These are phyloP conservation scores for Colletotrichum sidae DNA, from an alignment of 2,329 filamentous ascomycete species.

Conservation along the genomic window DNA sequence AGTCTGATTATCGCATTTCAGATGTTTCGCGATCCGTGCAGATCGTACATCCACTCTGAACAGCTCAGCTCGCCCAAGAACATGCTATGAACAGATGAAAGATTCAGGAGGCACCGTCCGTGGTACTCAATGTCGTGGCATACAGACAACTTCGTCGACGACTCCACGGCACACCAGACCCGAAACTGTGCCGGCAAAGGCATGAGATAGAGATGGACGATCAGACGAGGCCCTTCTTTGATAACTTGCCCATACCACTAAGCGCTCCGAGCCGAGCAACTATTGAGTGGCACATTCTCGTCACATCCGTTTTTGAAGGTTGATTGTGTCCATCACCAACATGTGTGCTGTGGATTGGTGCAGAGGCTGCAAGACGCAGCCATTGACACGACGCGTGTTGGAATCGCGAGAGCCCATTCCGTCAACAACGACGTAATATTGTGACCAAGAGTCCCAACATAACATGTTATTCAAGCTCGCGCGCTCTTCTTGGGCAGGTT, in stretches of 20 bases:
- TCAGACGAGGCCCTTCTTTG: too few species aligned
- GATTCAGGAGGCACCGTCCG: too few species aligned
- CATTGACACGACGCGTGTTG: neutral
- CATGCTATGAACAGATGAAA: too few species aligned
- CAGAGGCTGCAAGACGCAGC: neutral
- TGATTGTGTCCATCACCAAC: neutral
- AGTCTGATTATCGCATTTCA: neutral
- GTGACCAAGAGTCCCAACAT: slow-evolving; percentile 5
- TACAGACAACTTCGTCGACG: too few species aligned
- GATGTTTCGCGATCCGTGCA: neutral
- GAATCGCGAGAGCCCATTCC: neutral
- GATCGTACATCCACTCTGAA: too few species aligned
- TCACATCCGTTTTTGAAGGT: neutral
- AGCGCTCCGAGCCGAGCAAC: neutral
- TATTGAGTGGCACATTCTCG: slow-evolving; percentile 1
- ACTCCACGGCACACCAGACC: too few species aligned
- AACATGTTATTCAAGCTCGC: slow-evolving; percentile 1
- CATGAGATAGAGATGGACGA: too few species aligned
- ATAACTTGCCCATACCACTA: neutral
- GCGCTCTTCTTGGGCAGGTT: neutral
- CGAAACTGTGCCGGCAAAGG: too few species aligned
- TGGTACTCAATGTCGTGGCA: too few species aligned
- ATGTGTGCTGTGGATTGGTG: too few species aligned
- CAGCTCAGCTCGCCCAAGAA: too few species aligned
- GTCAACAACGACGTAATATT: neutral